Percentiles rank a stretch among this genome's conserved stretches.
Evolutionary conservation across 2,329 filamentous ascomycete species (phyloP).

Genomic region (Xylaria arbuscula): DNA sequence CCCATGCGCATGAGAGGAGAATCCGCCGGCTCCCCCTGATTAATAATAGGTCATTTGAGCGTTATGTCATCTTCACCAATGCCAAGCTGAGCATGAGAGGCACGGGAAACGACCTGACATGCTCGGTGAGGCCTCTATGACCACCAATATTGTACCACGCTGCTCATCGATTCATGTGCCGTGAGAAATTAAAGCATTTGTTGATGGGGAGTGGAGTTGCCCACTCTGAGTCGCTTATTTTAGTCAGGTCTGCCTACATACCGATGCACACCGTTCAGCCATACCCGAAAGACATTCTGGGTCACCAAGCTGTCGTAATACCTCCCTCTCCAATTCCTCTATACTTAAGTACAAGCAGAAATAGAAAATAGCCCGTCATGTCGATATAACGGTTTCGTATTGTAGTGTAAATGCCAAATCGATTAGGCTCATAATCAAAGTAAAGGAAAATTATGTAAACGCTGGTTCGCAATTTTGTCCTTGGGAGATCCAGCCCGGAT

Average conservation of each 20-base stretch:
- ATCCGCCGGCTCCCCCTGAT: not conserved
- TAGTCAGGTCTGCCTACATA: conserved; percentile 23
- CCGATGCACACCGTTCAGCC: conserved; percentile 1
- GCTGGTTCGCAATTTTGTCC: conserved; percentile 39
- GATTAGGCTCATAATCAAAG: conserved; percentile 15
- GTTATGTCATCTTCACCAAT: not conserved
- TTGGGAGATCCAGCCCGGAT: conserved; percentile 28
- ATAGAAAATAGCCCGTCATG: conserved; percentile 1
- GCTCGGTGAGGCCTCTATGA: conserved; percentile 11
- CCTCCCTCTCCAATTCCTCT: not conserved
- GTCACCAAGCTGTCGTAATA: conserved; percentile 5
- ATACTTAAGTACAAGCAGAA: conserved; percentile 11
- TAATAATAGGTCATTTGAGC: conserved; percentile 3
- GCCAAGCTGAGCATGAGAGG: conserved; percentile 25
- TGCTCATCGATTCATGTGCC: conserved; percentile 11
- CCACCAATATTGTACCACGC: conserved; percentile 11
- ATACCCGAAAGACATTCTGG: conserved; percentile 7
- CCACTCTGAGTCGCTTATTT: conserved; percentile 25
- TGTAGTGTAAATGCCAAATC: conserved; percentile 11
- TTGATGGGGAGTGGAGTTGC: conserved; percentile 25
- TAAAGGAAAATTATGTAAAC: conserved; percentile 26
- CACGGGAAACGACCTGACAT: not conserved
- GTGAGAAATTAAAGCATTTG: conserved; percentile 13
- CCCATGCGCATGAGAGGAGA: conserved; percentile 1
- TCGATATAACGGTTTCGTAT: conserved; percentile 9